Base-by-base conservation (phyloP, 345 rosid species). In the Eucalyptus tenuipes region DNA sequence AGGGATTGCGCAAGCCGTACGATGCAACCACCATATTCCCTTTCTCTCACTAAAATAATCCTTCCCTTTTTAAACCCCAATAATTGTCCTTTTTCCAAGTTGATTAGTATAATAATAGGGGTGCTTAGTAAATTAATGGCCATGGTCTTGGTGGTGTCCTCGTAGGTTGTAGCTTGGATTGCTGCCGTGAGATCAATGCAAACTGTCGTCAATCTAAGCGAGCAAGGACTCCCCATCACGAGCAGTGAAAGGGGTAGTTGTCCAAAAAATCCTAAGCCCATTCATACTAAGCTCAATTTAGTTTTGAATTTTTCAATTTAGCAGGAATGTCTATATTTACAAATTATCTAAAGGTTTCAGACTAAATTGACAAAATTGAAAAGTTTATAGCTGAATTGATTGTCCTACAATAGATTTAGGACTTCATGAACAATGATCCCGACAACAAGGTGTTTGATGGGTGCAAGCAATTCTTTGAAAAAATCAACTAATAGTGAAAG, bases 311-410 rank as follows among this genome's bases (percentile, higher is more conserved):
- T 68, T 68, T 71, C 8, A 71, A 71, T 40, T 71, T 75, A 12
- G 82, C 25, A 2, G 0, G 14, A 5, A 37, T 2, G 27, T 2
- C 14, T 40, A 5, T 7, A 37, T 10, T 37, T 13, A 4, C 27
- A 37, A 5, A 37, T 75, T 37, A 40, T 20, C 8, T 0, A 40
- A 75, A 75, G 0, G 5, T 18, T 40, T 5, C 4, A 0, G 13
- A 37, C 27, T 75, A 37, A 75, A 37, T 37, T 37, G 7, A 20
- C 2, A 37, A 37, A 20, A 20, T 0, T 5, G 4, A 37, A 75
- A 37, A 10, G 2, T 18, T 37, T 71, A 71, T 3, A 5, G 20
- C 0, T 20, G 3, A 71, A 71, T 37, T 75, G 5, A 3, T 1
- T 6, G 5, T 4, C 27, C 2, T 20, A 8, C 8, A 11, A 20